Conservation (phyloP, 2,329 filamentous ascomycete genomes). For the Penicillium sp. region DNA sequence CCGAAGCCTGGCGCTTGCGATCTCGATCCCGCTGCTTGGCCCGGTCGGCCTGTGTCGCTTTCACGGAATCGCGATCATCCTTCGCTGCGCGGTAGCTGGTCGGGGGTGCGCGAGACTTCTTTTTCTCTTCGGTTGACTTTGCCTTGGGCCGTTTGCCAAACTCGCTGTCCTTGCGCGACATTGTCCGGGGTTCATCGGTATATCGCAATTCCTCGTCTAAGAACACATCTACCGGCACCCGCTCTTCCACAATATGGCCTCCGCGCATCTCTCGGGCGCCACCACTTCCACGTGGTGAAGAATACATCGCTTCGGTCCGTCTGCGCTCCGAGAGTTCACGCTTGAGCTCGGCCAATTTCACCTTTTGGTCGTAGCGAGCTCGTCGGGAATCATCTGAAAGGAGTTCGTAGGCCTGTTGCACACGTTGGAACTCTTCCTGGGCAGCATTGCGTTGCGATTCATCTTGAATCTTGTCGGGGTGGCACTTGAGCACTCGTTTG, state of each 20-base stretch:
- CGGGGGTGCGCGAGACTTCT: conserved; percentile 28
- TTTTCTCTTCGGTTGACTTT: conserved; percentile 35
- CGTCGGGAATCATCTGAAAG: conserved; percentile 72
- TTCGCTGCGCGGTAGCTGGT: conserved; percentile 27
- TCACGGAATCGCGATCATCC: conserved; percentile 32
- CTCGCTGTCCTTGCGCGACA: conserved; percentile 39
- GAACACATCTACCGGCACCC: conserved; percentile 35
- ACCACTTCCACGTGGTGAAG: conserved; percentile 20
- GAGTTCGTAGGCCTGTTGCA: conserved; percentile 89
- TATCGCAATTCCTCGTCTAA: conserved; percentile 38
- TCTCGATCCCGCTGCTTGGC: conserved; percentile 42
- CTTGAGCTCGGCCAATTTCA: conserved; percentile 61
- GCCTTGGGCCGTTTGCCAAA: conserved; percentile 31
- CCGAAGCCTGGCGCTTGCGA: conserved; percentile 37
- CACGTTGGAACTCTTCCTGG: conserved; percentile 81
- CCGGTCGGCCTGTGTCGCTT: conserved; percentile 31
- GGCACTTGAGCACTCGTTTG: conserved; percentile 80
- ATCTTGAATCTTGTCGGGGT: conserved; percentile 86
- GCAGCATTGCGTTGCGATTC: conserved; percentile 69
- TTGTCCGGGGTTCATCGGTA: conserved; percentile 36
- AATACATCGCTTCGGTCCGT: conserved; percentile 18
- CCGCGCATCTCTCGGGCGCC: conserved; percentile 38
- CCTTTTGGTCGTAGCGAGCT: conserved; percentile 70
- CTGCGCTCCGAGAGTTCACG: conserved; percentile 50
- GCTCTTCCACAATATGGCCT: conserved; percentile 43